These are phyloP conservation scores for Petasospora fabianii DNA, from an alignment of 1,139 yeast genomes.

Conservation along the genomic window DNA sequence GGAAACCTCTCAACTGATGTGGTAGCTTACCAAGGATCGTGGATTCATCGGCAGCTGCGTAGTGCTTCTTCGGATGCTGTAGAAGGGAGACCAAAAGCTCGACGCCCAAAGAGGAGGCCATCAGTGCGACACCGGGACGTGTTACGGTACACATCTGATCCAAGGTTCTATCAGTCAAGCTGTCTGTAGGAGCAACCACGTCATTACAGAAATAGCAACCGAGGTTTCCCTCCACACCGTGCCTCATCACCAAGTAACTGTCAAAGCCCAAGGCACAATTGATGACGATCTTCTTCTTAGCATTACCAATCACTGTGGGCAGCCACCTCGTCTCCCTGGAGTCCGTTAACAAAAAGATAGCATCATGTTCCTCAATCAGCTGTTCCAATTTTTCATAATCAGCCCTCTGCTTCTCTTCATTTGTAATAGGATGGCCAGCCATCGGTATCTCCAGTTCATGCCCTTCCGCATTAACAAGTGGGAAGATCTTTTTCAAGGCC, in stretches of 20 bases:
- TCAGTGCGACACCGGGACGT: constrained; percentile 88
- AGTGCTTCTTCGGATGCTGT: constrained; percentile 56
- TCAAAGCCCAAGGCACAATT: constrained; percentile 97
- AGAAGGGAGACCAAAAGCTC: constrained; percentile 73
- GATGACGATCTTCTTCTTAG: constrained; percentile 65
- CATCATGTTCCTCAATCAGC: constrained; percentile 70
- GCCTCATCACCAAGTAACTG: constrained; percentile 88
- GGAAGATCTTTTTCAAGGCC: constrained; percentile 68
- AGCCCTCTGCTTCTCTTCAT: constrained; percentile 44
- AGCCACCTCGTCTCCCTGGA: constrained; percentile 96
- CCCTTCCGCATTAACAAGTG: constrained; percentile 68
- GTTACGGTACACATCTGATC: constrained; percentile 99
- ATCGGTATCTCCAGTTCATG: constrained; percentile 75
- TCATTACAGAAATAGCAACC: constrained; percentile 98
- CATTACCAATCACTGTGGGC: constrained; percentile 78
- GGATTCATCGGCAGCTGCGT: constrained; percentile 39
- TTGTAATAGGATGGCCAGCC: constrained; percentile 84
- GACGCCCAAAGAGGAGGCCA: constrained; percentile 85
- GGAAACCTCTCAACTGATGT: constrained; percentile 86
- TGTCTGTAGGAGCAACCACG: constrained; percentile 89
- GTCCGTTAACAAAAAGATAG: constrained; percentile 78
- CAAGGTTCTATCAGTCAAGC: constrained; percentile 75
- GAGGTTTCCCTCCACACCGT: constrained; percentile 51
- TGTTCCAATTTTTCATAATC: constrained; percentile 50
- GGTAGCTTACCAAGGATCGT: constrained; percentile 69